Conservation (phyloP, 75 land plant species). For the Pinus taeda region DNA sequence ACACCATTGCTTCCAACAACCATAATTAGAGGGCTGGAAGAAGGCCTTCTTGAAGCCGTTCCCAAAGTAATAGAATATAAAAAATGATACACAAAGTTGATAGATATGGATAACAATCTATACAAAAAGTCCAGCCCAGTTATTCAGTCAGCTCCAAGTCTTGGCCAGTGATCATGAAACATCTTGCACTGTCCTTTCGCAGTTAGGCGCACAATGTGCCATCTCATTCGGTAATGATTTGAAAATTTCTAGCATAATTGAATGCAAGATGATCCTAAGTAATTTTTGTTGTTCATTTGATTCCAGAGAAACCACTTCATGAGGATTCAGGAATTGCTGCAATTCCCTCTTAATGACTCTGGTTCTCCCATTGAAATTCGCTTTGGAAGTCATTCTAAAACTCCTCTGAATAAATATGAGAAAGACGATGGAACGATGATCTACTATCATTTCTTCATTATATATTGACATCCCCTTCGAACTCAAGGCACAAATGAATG, state of each 20-base stretch:
- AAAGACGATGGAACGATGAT: not conserved
- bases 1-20: too few species aligned
- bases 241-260: not conserved
- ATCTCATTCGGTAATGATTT: not conserved
- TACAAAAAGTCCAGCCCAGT: too few species aligned
- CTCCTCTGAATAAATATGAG: not conserved
- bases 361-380: not conserved
- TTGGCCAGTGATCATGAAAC: too few species aligned
- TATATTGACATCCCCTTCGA: not conserved
- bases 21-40: too few species aligned
- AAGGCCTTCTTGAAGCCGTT: too few species aligned
- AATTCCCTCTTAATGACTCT: not conserved
- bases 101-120: too few species aligned
- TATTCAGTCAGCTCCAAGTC: too few species aligned
- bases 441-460: not conserved
- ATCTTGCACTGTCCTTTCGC: not conserved
- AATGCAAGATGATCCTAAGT: not conserved
- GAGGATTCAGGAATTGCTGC: conserved; percentile 1
- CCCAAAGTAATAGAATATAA: too few species aligned
- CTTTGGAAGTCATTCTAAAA: not conserved
- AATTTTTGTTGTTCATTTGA: not conserved
- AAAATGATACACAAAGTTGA: too few species aligned
- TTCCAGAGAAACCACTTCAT: not conserved
- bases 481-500: not conserved
- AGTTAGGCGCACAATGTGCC: not conserved